Evolutionary conservation across 257 asterid species (phyloP).

Genomic region (Paulownia fortunei): DNA sequence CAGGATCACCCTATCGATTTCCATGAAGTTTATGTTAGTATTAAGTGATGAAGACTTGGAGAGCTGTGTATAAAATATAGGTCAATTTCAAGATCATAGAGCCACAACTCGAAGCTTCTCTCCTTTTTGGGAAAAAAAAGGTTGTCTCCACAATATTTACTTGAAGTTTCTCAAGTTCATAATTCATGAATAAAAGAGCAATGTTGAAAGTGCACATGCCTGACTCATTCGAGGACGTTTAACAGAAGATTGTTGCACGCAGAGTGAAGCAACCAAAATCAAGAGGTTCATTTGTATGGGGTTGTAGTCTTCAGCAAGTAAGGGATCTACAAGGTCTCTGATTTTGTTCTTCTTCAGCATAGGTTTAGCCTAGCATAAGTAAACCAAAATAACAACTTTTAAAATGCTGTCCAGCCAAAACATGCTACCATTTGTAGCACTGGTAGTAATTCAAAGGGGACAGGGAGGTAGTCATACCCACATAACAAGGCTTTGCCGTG

Average conservation of each 20-base stretch:
- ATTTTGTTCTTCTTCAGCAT: constrained; percentile 68
- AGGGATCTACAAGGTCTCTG: constrained; percentile 65
- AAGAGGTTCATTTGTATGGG: constrained; percentile 60
- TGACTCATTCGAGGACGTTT: constrained; percentile 70
- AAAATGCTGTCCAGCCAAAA: background rate
- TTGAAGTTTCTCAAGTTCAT: background rate
- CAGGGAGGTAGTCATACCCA: too few relatives aligned
- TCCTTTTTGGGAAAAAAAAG: too few relatives aligned
- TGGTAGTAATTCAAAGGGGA: background rate
- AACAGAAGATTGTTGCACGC: constrained; percentile 67
- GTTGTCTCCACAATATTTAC: too few relatives aligned
- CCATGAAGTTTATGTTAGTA: too few relatives aligned
- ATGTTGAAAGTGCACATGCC: constrained; percentile 37
- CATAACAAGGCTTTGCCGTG: too few relatives aligned
- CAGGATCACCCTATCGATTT: too few relatives aligned
- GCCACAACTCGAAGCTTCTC: too few relatives aligned
- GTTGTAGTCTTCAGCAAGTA: constrained; percentile 52
- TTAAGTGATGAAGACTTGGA: too few relatives aligned
- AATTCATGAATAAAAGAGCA: background rate
- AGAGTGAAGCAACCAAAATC: constrained; percentile 63
- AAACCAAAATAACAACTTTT: background rate
- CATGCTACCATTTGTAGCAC: too few relatives aligned
- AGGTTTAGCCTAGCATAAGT: constrained; percentile 59
- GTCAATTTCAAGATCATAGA: too few relatives aligned
- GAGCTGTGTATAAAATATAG: too few relatives aligned